Evolutionary conservation across 2,329 filamentous ascomycete genomes (phyloP).

Genomic region (Fonsecaea monophora): DNA sequence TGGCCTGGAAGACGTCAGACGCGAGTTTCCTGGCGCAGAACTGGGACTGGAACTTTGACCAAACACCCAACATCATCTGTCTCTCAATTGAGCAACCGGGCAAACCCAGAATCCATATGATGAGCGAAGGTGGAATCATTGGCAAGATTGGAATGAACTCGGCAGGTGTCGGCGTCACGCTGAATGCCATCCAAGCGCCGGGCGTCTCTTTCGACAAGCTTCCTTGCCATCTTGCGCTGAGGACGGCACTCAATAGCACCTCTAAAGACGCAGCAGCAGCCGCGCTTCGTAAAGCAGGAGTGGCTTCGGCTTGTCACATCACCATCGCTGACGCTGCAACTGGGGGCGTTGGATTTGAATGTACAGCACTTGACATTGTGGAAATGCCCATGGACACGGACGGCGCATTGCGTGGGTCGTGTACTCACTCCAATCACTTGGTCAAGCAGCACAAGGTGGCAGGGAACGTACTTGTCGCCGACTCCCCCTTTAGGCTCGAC

Average conservation of each 20-base stretch:
- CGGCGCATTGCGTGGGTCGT: conserved; percentile 40
- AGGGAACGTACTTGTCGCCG: conserved; percentile 32
- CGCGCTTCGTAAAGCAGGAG: conserved; percentile 54
- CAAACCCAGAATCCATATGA: conserved; percentile 60
- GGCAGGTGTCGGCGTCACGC: conserved; percentile 60
- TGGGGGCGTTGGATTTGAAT: conserved; percentile 60
- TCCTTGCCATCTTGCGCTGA: conserved; percentile 63
- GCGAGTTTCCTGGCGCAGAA: conserved; percentile 60
- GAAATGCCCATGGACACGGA: conserved; percentile 35
- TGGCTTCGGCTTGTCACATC: conserved; percentile 63
- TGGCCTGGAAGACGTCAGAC: conserved; percentile 57
- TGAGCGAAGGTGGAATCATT: conserved; percentile 64
- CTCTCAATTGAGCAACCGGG: conserved; percentile 54
- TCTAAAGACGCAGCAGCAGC: conserved; percentile 55
- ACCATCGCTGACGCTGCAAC: conserved; percentile 57
- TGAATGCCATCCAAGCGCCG: conserved; percentile 62
- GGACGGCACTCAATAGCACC: conserved; percentile 59
- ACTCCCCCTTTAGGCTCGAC: conserved; percentile 43
- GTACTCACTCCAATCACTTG: conserved; percentile 57
- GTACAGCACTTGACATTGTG: conserved; percentile 44
- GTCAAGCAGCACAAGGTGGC: conserved; percentile 41
- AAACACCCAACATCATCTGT: conserved; percentile 60
- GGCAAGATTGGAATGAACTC: conserved; percentile 66
- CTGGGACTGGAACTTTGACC: conserved; percentile 62
- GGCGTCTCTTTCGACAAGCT: conserved; percentile 57